Evolutionary conservation across 1,284 basidiomycete genomes (phyloP).

Genomic region (Cryptococcus amylolentus): DNA sequence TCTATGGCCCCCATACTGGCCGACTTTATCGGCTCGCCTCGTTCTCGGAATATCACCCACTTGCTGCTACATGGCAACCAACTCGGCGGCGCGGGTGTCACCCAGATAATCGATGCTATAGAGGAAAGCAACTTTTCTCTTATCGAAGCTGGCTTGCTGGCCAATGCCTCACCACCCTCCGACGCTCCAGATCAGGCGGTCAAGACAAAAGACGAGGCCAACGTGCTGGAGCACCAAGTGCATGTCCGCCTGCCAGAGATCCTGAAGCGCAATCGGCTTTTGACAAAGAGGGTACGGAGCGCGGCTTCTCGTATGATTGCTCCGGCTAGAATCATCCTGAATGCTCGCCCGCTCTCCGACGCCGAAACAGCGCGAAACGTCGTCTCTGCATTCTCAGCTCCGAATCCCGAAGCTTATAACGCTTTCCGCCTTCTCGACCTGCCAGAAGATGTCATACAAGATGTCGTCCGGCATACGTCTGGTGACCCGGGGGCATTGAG

Average conservation of each 20-base stretch:
- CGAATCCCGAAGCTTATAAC: neutral
- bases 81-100: constrained; percentile 29
- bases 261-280: constrained; percentile 35
- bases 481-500: constrained; percentile 34
- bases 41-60: constrained; percentile 22
- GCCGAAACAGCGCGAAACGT: constrained; percentile 22
- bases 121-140: constrained; percentile 33
- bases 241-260: constrained; percentile 26
- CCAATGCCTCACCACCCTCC: constrained; percentile 15
- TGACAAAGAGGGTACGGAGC: constrained; percentile 26
- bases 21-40: constrained; percentile 18
- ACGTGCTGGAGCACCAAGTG: constrained; percentile 23
- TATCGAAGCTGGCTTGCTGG: constrained; percentile 29
- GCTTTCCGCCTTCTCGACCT: constrained; percentile 37
- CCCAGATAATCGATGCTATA: constrained; percentile 33
- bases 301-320: constrained; percentile 26
- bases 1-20: constrained; percentile 7
- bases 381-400: constrained; percentile 16
- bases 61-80: constrained; percentile 42
- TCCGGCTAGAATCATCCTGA: constrained; percentile 36
- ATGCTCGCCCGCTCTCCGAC: constrained; percentile 20
- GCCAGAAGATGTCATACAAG: constrained; percentile 36
- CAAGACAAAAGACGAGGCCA: constrained; percentile 8
- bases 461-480: constrained; percentile 32
- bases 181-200: neutral